These are phyloP conservation scores for Hypoxylon sp. DNA, from an alignment of 2,329 filamentous ascomycete genomes.

Conservation along the genomic window DNA sequence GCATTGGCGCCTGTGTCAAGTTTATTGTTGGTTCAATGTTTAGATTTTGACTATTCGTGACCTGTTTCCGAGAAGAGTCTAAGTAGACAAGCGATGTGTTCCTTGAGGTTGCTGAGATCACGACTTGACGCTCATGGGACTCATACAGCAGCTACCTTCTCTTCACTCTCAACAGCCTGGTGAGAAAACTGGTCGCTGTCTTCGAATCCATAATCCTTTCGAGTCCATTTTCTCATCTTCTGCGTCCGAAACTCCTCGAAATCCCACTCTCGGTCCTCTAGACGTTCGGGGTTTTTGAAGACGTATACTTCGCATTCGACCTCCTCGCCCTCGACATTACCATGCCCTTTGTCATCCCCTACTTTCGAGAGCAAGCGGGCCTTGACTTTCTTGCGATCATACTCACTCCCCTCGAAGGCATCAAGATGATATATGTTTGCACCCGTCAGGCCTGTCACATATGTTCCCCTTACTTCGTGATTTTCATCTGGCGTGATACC, in stretches of 20 bases:
- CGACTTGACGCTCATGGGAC: constrained; percentile 20
- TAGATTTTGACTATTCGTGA: neutral
- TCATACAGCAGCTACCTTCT: constrained; percentile 39
- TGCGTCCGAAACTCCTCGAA: constrained; percentile 82
- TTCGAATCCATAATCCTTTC: constrained; percentile 58
- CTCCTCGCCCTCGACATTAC: constrained; percentile 55
- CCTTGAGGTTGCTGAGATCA: too few species aligned
- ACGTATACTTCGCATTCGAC: constrained; percentile 71
- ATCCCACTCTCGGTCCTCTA: constrained; percentile 87
- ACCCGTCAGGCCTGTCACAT: constrained; percentile 80
- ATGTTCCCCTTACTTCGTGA: constrained; percentile 74
- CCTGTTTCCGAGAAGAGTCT: constrained; percentile 23
- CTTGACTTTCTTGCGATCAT: constrained; percentile 48
- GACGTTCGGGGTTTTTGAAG: constrained; percentile 56
- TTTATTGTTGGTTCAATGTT: neutral
- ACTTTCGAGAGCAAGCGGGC: constrained; percentile 50
- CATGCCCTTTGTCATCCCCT: constrained; percentile 50
- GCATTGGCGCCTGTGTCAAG: constrained; percentile 6
- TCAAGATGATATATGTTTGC: constrained; percentile 80
- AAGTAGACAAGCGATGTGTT: neutral
- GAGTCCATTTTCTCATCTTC: constrained; percentile 68
- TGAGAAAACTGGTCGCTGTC: constrained; percentile 44
- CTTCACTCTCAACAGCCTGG: constrained; percentile 33
- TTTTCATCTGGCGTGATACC: constrained; percentile 69
- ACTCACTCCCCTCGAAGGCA: constrained; percentile 78